phyloP scores from a whole-genome alignment of 208 protist genomes.

The Perkinsela sp. region DNA sequence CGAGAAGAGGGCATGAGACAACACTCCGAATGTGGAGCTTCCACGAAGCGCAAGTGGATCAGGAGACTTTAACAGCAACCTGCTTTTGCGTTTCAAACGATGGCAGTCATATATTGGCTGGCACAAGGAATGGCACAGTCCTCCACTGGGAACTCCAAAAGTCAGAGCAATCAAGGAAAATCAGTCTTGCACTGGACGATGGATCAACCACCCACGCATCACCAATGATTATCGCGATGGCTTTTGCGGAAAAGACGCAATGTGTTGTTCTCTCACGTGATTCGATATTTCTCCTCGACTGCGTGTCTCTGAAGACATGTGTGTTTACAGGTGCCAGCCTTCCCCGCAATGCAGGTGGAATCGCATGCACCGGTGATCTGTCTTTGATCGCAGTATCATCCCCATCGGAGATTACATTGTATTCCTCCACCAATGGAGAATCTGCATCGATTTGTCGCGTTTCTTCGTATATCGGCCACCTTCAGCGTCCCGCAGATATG shows the following conservation, averaged over 20 bases:
- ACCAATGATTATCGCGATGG: neutral
- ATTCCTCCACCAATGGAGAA: neutral
- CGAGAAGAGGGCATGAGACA: neutral
- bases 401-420: neutral
- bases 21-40: neutral
- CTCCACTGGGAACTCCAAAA: neutral
- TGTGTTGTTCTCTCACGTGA: neutral
- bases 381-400: neutral
- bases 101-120: neutral
- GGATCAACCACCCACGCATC: neutral
- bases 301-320: neutral
- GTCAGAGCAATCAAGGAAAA: too few species aligned
- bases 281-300: neutral
- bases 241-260: neutral
- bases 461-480: neutral
- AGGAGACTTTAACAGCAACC: neutral
- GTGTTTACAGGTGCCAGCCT: neutral
- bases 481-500: neutral
- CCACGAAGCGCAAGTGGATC: too few species aligned
- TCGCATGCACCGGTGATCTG: neutral
- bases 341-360: neutral
- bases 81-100: neutral
- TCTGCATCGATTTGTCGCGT: neutral
- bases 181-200: neutral
- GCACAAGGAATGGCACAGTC: neutral